These are phyloP conservation scores for Aureobasidium subglaciale DNA, from an alignment of 2,329 filamentous ascomycete species.

Conservation along the genomic window DNA sequence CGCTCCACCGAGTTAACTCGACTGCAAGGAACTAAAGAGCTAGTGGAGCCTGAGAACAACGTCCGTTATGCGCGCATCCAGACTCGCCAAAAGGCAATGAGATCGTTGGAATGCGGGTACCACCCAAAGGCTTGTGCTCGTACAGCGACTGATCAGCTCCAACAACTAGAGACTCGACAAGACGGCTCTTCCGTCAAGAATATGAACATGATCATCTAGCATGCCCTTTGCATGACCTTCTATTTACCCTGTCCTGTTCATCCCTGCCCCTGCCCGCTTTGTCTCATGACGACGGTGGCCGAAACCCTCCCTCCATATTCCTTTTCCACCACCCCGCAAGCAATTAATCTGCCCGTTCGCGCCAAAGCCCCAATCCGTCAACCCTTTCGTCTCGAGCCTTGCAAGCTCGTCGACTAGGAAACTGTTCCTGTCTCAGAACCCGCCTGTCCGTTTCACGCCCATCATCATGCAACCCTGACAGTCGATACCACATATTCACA, in stretches of 20 bases:
- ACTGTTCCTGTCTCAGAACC: background rate
- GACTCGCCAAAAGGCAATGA: slow-evolving; percentile 6
- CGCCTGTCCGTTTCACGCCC: slow-evolving; percentile 7
- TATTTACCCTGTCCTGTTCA: background rate
- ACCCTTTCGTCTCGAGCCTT: background rate
- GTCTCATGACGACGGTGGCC: slow-evolving; percentile 6
- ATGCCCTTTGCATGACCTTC: background rate
- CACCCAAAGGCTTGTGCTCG: slow-evolving; percentile 14
- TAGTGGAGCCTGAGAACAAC: slow-evolving; percentile 15
- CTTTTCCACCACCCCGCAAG: slow-evolving; percentile 6
- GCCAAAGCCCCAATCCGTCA: slow-evolving; percentile 8
- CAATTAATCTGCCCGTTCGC: background rate
- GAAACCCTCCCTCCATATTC: background rate
- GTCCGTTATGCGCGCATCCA: slow-evolving; percentile 15
- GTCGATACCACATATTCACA: background rate
- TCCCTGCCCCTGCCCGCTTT: background rate
- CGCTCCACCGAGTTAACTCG: slow-evolving; percentile 9
- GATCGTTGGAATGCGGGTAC: slow-evolving; percentile 16
- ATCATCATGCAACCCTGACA: background rate
- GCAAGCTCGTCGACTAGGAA: slow-evolving; percentile 12
- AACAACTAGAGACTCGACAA: no score
- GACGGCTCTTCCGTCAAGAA: background rate
- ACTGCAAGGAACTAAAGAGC: slow-evolving; percentile 7
- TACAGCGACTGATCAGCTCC: no score
- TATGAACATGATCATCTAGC: background rate